Evolutionary conservation across 1,284 basidiomycete species (phyloP), one percentile per base, ranked within the genome.

Genomic region (Cystobasidium sp.): DNA sequence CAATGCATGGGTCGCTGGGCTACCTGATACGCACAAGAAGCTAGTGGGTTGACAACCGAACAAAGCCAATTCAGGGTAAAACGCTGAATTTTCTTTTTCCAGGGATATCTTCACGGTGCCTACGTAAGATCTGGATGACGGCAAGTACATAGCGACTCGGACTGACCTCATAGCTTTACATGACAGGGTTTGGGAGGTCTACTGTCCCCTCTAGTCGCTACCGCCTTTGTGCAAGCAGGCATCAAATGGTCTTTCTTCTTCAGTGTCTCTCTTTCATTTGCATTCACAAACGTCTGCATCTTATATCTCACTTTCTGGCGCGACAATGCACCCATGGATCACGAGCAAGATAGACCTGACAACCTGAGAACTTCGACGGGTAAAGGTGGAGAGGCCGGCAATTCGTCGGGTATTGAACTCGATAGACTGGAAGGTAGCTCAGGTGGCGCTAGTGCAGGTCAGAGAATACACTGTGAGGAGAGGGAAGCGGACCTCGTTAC

Each of bases 171-270:
- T 22, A 12, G 16, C 16, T 62, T 62, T 22, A 7, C 24, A 16
- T 12, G n/a, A 31, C 41, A 74, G 46, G 72, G 72, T 24, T 43
- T 74, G 1, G 72, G 72, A 1, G 72, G 61, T 7, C 46, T 68
- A 18, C 6, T 46, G 7, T 39, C 56, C 12, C 72, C 72, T 4
- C 59, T 74, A 4, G 72, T 74, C 6, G 53, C 66, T 1, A 74
- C 72, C 10, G 52, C 65, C 14, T 74, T 74, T 51, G 56, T 74
- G 2, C 20, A 55, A 24, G 47, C 65, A 37, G 72, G 72, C 24
- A 63, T 74, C 44, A 41, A 43, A 37, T 74, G 61, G 56, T 59
- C 52, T 18, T 62, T 55, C 46, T 74, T 74, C 65, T 74, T 62
- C 31, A 49, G 44, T 39, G 67, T 74, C 10, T 68, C 72, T 1